Evolutionary conservation across 192 early-diverging fungal genomes (phyloP), one percentile per base, ranked within the genome.

Genomic region (Cladochytrium replicatum): DNA sequence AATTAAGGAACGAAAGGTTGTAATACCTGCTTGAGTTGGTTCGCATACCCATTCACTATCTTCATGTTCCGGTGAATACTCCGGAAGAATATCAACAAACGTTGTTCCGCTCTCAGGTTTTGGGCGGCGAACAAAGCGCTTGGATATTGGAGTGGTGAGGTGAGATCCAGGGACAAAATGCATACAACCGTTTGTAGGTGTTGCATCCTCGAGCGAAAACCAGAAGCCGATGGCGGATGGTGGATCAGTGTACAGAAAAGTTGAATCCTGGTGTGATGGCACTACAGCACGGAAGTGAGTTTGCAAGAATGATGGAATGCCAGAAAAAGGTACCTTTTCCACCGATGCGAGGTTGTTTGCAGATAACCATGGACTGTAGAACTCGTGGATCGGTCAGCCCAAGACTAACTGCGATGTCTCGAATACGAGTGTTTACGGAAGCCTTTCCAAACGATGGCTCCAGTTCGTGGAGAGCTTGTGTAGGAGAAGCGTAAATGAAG

Each of bases 141-240:
- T 68, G 26, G 64, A 57, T 19, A 82, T 54, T n/a, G 79, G 78
- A 30, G 64, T 63, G 32, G 68, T 72, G 74, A 52, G 26, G 61
- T 93, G 89, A 8, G 86, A 88, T 6, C 87, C 88, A 11, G 84
- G 85, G 1, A 83, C 61, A 61, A 88, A 91, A 27, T 74, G 81
- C 54, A 96, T 80, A 43, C 89, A 91, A 0, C 93, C 93, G 53
- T 96, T 92, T 23, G 70, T 58, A 5, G 73, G 55, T 1, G 87
- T 91, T 67, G 90, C 93, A 52, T 96, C 86, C 48, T 96, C 90
- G 2, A 96, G 67, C 1, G 93, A 89, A 57, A 92, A 83, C 92
- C 92, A 93, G 52, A 89, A 82, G 5, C 89, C 87, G 4, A 77
- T 71, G 0, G 90, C 90, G 0, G 87, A 90, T 7, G 75, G 62